These are phyloP conservation scores for Rhodotorula paludigena DNA, from an alignment of 768 basidiomycete genomes.

Conservation along the genomic window DNA sequence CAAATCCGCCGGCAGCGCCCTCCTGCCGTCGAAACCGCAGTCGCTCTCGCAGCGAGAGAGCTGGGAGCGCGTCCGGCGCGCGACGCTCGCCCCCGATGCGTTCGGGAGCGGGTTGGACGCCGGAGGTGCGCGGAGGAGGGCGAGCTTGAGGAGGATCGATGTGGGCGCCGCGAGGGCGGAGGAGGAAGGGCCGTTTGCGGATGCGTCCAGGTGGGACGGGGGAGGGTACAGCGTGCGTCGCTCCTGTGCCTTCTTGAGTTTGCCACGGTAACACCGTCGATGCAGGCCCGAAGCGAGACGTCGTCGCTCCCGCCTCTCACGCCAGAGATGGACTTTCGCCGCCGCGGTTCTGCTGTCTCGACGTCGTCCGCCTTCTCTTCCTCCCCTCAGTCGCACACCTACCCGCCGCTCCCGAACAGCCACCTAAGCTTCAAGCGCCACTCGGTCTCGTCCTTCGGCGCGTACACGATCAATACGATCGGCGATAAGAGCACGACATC, in stretches of 20 bases:
- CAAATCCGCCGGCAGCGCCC: slow-evolving; percentile 2
- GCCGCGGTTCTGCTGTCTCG: slow-evolving; percentile 21
- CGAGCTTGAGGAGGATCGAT: background rate
- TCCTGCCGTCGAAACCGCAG: background rate
- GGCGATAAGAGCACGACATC: slow-evolving; percentile 22
- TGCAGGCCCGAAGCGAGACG: slow-evolving; percentile 1
- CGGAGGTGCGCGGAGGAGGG: background rate
- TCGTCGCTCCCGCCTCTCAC: background rate
- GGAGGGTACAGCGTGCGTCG: background rate
- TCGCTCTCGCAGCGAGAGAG: background rate
- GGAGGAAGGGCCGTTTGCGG: slow-evolving; percentile 17
- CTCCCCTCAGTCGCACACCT: background rate
- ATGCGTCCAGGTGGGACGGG: slow-evolving; percentile 4
- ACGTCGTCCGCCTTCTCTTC: slow-evolving; percentile 18
- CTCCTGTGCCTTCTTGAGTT: background rate
- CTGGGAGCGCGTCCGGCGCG: slow-evolving; percentile 5
- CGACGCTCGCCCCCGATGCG: background rate
- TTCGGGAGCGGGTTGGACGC: background rate
- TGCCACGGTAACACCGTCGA: fast-evolving
- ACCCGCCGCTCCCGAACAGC: background rate
- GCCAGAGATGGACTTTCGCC: background rate
- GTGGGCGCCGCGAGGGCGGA: background rate
- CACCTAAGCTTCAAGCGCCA: background rate
- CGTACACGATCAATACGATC: slow-evolving; percentile 22
- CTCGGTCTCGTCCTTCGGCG: slow-evolving; percentile 23